Base-by-base conservation (phyloP, 306 rosid genomes). In the Cicer yamashitae region DNA sequence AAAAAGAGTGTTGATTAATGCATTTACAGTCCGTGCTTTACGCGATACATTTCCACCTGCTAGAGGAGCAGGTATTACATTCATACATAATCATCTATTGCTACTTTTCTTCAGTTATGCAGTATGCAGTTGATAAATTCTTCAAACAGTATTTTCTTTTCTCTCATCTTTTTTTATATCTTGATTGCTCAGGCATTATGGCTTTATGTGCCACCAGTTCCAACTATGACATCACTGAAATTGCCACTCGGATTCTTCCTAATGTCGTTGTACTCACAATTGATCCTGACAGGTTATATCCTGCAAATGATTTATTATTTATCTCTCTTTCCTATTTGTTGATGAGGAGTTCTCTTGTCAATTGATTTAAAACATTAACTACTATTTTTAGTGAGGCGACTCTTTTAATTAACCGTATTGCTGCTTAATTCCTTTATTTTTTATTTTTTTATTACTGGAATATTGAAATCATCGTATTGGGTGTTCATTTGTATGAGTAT, bases 31-130 rank as follows among this genome's bases (percentile, higher is more conserved):
- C 78, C 99, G 99, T 82, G 99, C 99, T 65, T 80, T 96, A 77
- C 99, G 98, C 41, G 99, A 96, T 79, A 92, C 92, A 77, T 96
- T 96, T 75, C 87, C 98, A 45, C 99, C 98, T 60, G 98, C 98
- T 66, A 87, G 99, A 75, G 98, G 91, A 86, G 99, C 99, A 87
- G 99, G 99, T 94, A 90, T 75, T 48, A 46, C 41, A 85, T 62
- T 70, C 77, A 67, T 39, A 40, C 15, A 64, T 15, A 6, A 44
- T 3, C 65, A 59, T 79, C 52, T 57, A 65, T 75, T 51, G 10
- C 45, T 51, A 37, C 15, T 59, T 62, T 80, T 63, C 80, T 52
- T 70, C 66, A 44, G 45, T 69, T 75, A 69, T 77, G 22, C 39
- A 25, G 30, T 70, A 65, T 77, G 22, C 39, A 25, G 30, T 70